phyloP scores from a whole-genome alignment of 1,284 basidiomycete species.

The Pseudozyma thailandica region DNA sequence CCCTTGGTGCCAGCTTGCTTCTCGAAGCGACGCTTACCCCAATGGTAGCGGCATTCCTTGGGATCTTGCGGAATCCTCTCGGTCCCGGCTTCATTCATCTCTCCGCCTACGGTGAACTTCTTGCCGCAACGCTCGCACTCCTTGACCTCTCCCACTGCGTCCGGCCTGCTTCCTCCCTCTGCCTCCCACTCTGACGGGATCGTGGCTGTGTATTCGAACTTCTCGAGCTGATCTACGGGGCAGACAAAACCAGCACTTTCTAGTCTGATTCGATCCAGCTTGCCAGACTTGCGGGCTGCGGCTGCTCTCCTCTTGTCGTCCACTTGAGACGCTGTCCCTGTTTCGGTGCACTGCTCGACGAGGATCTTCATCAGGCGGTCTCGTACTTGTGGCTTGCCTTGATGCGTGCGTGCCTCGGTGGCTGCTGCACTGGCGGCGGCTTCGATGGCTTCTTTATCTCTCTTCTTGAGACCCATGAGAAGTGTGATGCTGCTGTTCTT shows the following conservation, averaged over 20 bases:
- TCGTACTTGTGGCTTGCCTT: slow-evolving; percentile 7
- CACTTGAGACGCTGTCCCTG: slow-evolving; percentile 50
- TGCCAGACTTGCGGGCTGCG: slow-evolving; percentile 21
- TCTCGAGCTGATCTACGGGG: slow-evolving; percentile 45
- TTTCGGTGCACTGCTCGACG: slow-evolving; percentile 48
- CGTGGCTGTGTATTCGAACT: slow-evolving; percentile 45
- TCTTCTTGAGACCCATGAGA: slow-evolving; percentile 51
- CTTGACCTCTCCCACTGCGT: slow-evolving; percentile 51
- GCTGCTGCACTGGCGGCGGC: slow-evolving; percentile 21
- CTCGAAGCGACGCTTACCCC: slow-evolving; percentile 54
- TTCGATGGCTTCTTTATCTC: slow-evolving; percentile 31
- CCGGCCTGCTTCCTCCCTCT: slow-evolving; percentile 39
- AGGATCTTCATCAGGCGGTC: slow-evolving; percentile 13
- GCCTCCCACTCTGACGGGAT: slow-evolving; percentile 49
- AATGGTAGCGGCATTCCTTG: slow-evolving; percentile 60
- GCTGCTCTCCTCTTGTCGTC: slow-evolving; percentile 38
- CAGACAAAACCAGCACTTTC: slow-evolving; percentile 51
- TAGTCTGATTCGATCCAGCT: slow-evolving; percentile 39
- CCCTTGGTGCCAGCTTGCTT: slow-evolving; percentile 26
- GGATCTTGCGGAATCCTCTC: slow-evolving; percentile 29
- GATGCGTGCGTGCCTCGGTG: slow-evolving; percentile 7
- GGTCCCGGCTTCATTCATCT: slow-evolving; percentile 33
- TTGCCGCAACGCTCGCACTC: slow-evolving; percentile 59
- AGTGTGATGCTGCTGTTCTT: slow-evolving; percentile 54
- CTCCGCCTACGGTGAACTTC: slow-evolving; percentile 51